Evolutionary conservation across 257 asterid genomes (phyloP), one percentile per base, ranked within the genome.

Genomic region (Primulina huaijiensis): DNA sequence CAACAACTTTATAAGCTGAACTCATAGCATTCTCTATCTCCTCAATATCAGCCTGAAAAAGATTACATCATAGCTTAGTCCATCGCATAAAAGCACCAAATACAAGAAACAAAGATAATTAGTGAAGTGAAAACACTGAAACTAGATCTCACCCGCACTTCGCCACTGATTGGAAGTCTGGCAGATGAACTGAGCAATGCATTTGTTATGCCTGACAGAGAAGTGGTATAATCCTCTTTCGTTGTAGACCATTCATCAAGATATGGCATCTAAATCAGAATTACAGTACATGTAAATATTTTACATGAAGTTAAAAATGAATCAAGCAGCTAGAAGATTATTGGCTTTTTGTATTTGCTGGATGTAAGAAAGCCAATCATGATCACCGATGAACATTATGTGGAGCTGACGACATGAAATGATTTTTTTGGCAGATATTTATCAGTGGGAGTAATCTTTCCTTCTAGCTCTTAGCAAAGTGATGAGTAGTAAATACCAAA

Each of bases 161-260:
- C 57, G 8, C 57, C 57, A 50, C 57, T 50, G 57, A 50, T 67
- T 43, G 98, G 96, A 74, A 89, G 81, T 80, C 92, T 82, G 46
- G 82, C 80, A 9, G 92, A 87, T 73, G 90, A 79, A 80, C 72
- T 86, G 63, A 67, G 80, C 75, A 92, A 82, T 46, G 98, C 88
- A 17, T 71, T 74, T 7, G 82, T 62, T 65, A 84, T 50, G 57
- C 57, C 57, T 50, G 57, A 50, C 37, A 92, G 60, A 61, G 83
- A 87, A 73, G 69, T 69, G 12, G 86, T 82, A 75, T 50, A 87
- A 25, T 85, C 90, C 72, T 83, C 85, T 71, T 86, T 92, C 84
- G 81, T 64, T 29, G 56, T 65, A 62, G 86, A 79, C 98, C 98
- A 92, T 71, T 85, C 85, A 31, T 85, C 88, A 59, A 92, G 96